Evolutionary conservation across 306 rosid species (phyloP).

Genomic region (Neltuma alba): DNA sequence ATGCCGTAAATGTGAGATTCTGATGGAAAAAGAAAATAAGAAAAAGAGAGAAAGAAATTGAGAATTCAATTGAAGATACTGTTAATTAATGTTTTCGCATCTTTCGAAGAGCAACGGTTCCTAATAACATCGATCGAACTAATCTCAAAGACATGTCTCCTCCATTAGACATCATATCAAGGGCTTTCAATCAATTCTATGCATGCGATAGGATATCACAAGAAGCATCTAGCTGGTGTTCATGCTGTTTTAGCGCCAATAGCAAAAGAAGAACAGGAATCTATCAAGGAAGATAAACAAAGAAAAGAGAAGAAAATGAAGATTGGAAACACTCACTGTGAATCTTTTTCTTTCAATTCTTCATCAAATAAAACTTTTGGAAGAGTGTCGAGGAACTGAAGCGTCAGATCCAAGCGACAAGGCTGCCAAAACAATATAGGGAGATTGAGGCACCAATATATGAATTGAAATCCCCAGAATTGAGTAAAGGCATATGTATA

Average conservation of each 20-base stretch:
- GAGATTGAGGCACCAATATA: neutral
- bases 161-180: neutral
- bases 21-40: no score
- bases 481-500: no score
- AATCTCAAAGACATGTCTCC: neutral
- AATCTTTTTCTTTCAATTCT: constrained; percentile 61
- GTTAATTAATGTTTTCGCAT: constrained; percentile 1
- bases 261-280: neutral
- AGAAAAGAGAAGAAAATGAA: neutral
- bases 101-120: constrained; percentile 16
- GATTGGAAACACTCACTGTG: constrained; percentile 36
- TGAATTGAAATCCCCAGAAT: neutral
- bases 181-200: neutral
- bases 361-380: constrained; percentile 43
- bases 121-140: constrained; percentile 9
- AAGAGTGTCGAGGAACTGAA: constrained; percentile 55
- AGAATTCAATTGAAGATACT: constrained; percentile 24
- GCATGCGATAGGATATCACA: neutral
- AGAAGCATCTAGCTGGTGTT: neutral
- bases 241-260: neutral
- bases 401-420: constrained; percentile 62
- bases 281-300: neutral
- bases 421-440: constrained; percentile 29
- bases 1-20: constrained; percentile 44
- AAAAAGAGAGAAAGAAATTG: neutral